These are phyloP conservation scores for Passiflora organensis DNA, from an alignment of 345 rosid species.

Conservation along the genomic window DNA sequence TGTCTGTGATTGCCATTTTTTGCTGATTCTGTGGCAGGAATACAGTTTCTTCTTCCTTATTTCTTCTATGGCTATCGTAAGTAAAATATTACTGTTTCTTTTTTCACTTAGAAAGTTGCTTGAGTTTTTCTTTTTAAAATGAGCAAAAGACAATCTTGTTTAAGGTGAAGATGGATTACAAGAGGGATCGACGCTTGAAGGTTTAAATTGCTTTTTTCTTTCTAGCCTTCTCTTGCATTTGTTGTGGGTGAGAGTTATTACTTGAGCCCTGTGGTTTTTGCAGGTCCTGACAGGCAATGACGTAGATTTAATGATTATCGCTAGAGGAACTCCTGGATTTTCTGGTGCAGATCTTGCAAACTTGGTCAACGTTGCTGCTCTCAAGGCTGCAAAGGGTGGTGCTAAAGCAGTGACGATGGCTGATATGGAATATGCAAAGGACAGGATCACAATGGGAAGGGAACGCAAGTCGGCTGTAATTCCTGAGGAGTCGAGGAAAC, in stretches of 20 bases:
- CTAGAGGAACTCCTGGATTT: constrained; percentile 95
- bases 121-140: no score
- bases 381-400: constrained; percentile 96
- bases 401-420: constrained; percentile 82
- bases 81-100: no score
- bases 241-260: no score
- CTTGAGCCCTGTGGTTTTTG: constrained; percentile 8
- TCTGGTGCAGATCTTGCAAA: constrained; percentile 98
- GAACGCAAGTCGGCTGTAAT: constrained; percentile 93
- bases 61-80: constrained; percentile 4
- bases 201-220: no score
- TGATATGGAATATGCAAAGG: constrained; percentile 91
- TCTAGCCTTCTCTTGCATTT: no score
- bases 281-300: constrained; percentile 88
- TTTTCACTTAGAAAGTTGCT: no score
- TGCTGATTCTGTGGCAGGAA: background rate
- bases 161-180: no score
- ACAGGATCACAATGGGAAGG: constrained; percentile 95
- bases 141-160: no score
- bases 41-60: background rate
- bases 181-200: no score
- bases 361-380: constrained; percentile 80
- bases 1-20: no score
- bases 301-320: constrained; percentile 90
- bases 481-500: constrained; percentile 63